Conservation (phyloP, 139 green algal species). For the Pleodorina starrii region DNA sequence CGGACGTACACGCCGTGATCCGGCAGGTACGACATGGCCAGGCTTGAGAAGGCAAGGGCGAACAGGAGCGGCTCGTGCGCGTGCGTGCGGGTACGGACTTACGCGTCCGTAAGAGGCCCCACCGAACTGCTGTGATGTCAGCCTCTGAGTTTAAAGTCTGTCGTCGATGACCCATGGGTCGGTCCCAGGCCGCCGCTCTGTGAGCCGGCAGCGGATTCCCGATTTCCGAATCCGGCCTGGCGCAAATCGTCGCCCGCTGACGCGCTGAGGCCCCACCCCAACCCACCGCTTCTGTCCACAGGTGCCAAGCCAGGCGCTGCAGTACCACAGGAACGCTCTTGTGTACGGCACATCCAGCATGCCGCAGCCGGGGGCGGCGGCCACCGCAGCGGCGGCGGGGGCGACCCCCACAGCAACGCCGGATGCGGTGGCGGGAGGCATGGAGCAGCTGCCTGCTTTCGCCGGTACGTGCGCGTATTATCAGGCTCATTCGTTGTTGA, state of each 20-base stretch:
- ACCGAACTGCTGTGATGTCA: too few species aligned
- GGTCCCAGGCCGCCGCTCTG: background rate
- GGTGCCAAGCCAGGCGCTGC: background rate
- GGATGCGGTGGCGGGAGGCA: too few species aligned
- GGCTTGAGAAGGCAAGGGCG: background rate
- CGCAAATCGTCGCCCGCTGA: background rate
- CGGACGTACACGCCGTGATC: conserved; percentile 14
- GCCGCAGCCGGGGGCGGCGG: background rate
- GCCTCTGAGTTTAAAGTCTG: too few species aligned
- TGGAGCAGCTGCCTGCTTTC: too few species aligned
- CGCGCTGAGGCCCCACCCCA: background rate
- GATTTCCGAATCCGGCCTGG: background rate
- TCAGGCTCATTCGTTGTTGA: too few species aligned
- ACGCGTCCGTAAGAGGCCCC: too few species aligned
- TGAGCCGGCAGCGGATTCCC: background rate
- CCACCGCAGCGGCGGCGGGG: too few species aligned
- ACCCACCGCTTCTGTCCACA: background rate
- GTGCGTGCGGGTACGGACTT: too few species aligned
- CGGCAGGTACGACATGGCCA: background rate
- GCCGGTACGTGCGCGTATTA: too few species aligned
- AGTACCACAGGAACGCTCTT: background rate
- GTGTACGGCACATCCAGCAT: background rate
- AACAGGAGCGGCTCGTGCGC: background rate
- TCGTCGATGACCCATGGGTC: background rate
- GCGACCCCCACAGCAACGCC: background rate